phyloP scores from a whole-genome alignment of 2,329 filamentous ascomycete genomes.

The Alternaria sp. region DNA sequence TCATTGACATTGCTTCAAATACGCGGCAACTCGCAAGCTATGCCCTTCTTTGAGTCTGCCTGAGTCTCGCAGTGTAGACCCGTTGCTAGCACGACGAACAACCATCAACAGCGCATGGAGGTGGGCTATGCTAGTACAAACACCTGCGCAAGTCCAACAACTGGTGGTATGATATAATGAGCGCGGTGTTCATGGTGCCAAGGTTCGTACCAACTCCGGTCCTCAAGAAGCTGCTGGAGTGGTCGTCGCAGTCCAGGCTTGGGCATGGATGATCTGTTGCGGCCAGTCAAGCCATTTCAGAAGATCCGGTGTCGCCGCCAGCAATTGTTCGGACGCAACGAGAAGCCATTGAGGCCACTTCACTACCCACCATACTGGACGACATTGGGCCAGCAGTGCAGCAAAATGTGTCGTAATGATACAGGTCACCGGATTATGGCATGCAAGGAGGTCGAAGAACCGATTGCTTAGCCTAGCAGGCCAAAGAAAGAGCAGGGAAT shows the following conservation, averaged over 20 bases:
- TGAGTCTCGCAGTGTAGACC: not conserved
- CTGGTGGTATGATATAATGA: not conserved
- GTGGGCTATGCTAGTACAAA: no score
- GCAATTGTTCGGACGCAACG: slow-evolving; percentile 28
- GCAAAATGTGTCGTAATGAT: slow-evolving; percentile 41
- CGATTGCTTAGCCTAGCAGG: slow-evolving; percentile 29
- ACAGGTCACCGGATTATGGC: slow-evolving; percentile 39
- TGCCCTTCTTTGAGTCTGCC: not conserved
- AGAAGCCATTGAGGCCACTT: slow-evolving; percentile 43
- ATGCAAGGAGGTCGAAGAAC: slow-evolving; percentile 36
- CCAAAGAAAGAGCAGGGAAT: slow-evolving; percentile 38
- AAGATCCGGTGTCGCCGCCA: slow-evolving; percentile 37
- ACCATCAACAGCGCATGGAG: not conserved
- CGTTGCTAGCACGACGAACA: not conserved
- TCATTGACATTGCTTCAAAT: not conserved
- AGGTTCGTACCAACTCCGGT: not conserved
- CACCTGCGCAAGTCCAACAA: not conserved
- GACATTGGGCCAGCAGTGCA: slow-evolving; percentile 31
- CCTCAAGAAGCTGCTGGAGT: not conserved
- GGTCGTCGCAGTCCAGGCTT: slow-evolving; percentile 6
- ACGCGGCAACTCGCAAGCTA: not conserved
- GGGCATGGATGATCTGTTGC: slow-evolving; percentile 23
- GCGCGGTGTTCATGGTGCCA: not conserved
- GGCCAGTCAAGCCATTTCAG: slow-evolving; percentile 42
- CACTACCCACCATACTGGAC: slow-evolving; percentile 38